Evolutionary conservation across 2,329 filamentous ascomycete genomes (phyloP).

Genomic region (Aspergillus glaucus): DNA sequence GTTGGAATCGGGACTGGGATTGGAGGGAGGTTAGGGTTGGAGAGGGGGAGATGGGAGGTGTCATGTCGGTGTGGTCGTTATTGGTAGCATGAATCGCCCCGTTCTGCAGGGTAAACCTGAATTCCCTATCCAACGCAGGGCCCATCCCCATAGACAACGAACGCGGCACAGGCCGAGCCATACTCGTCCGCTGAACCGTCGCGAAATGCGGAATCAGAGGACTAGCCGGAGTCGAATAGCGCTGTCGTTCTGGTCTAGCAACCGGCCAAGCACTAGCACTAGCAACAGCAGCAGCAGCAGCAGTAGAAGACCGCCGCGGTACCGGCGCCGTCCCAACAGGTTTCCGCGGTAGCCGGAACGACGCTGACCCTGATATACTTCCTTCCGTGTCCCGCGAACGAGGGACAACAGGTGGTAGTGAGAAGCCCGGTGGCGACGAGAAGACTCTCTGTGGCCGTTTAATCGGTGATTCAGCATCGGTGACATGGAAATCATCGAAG

Average conservation of each 20-base stretch:
- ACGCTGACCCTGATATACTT: constrained; percentile 15
- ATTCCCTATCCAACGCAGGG: constrained; percentile 6
- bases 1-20: constrained; percentile 6
- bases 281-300: constrained; percentile 15
- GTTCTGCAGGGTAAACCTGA: neutral
- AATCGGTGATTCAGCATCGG: constrained; percentile 15
- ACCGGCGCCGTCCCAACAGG: constrained; percentile 26
- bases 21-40: neutral
- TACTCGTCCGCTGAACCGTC: constrained; percentile 6
- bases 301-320: constrained; percentile 21
- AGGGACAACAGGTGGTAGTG: constrained; percentile 6
- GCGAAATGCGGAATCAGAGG: constrained; percentile 29
- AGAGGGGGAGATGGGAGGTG: neutral
- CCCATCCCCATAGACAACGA: constrained; percentile 8
- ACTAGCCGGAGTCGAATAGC: constrained; percentile 9
- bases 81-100: no score
- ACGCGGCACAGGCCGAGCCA: constrained; percentile 7
- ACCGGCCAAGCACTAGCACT: no score
- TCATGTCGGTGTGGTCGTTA: neutral
- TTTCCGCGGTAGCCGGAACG: constrained; percentile 30
- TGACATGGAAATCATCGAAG: constrained; percentile 34
- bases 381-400: neutral
- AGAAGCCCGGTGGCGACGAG: constrained; percentile 14
- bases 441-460: constrained; percentile 28
- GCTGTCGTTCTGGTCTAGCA: constrained; percentile 15